Evolutionary conservation across 345 rosid species (phyloP), one percentile per base, ranked within the genome.

Genomic region (Acer negundo): DNA sequence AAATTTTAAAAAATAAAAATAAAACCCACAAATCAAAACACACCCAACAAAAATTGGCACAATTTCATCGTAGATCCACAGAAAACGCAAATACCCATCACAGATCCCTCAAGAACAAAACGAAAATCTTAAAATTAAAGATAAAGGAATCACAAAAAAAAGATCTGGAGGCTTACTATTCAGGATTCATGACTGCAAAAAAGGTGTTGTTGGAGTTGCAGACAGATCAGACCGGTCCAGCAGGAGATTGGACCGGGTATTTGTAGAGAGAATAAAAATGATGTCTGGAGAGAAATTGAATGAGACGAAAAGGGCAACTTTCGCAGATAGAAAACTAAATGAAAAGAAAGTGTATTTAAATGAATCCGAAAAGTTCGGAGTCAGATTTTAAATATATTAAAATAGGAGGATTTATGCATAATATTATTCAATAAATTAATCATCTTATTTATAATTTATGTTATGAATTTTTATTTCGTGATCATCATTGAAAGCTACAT

Each of bases 101-200:
- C 1, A 61, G 74, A 74, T 78, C 67, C 26, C 66, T 13, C 3
- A 7, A 17, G 31, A 55, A 11, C 22, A 62, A 31, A 26, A n/a
- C 23, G 62, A 22, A 42, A 2, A 46, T 40, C 7, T 2, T 49
- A 20, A 26, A 35, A 35, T 6, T 15, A 31, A 28, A 62, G 16
- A 20, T 13, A 16, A 22, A 35, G 38, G 38, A 35, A 35, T 38
- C 10, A 11, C 17, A 1, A 1, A 4, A 16, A 9, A 47, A 35
- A 35, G 42, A 56, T 56, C 53, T 11, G 24, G 28, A 40, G 74
- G 64, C 85, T 82, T 75, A 87, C 86, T 83, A 84, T 67, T 87
- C 87, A 73, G 90, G 79, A 82, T 72, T 84, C 90, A 84, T 87
- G 84, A 26, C 81, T 62, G 75, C 8, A 20, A 53, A 53, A 35